Evolutionary conservation across 23 red algal genomes (phyloP).

Genomic region (Gracilaria domingensis): DNA sequence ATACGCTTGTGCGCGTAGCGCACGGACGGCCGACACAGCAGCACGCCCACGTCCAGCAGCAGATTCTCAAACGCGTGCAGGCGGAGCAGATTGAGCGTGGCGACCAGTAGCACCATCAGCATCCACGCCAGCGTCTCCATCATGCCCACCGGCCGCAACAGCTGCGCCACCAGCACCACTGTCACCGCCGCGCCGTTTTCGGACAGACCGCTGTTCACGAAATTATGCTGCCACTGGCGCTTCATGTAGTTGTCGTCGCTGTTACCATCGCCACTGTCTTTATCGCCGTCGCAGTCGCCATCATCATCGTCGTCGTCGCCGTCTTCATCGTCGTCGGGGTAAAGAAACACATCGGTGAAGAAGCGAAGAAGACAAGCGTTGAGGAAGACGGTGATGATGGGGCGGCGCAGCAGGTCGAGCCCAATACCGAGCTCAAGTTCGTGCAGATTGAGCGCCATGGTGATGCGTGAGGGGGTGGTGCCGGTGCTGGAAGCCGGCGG

Average conservation of each 20-base stretch:
- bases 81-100: slow-evolving; percentile 1
- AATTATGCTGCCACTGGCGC: background rate
- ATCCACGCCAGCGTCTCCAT: background rate
- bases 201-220: background rate
- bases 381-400: slow-evolving; percentile 34
- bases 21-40: slow-evolving; percentile 27
- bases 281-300: too few species aligned
- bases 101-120: background rate
- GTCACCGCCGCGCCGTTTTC: background rate
- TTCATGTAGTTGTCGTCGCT: background rate
- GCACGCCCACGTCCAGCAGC: slow-evolving; percentile 21
- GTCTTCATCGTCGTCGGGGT: background rate
- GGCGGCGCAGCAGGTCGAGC: slow-evolving; percentile 39
- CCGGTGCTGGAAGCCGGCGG: too few species aligned
- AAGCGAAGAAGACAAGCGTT: slow-evolving; percentile 57
- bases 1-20: slow-evolving; percentile 27
- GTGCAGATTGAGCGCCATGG: slow-evolving; percentile 24
- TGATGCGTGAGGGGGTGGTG: too few species aligned
- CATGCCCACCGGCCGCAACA: background rate
- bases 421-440: slow-evolving; percentile 60
- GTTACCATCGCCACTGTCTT: background rate
- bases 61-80: slow-evolving; percentile 58
- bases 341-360: slow-evolving; percentile 1
- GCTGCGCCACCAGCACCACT: background rate
- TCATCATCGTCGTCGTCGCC: background rate